Evolutionary conservation across 1,284 basidiomycete genomes (phyloP).

Genomic region (Baeospora myosura): DNA sequence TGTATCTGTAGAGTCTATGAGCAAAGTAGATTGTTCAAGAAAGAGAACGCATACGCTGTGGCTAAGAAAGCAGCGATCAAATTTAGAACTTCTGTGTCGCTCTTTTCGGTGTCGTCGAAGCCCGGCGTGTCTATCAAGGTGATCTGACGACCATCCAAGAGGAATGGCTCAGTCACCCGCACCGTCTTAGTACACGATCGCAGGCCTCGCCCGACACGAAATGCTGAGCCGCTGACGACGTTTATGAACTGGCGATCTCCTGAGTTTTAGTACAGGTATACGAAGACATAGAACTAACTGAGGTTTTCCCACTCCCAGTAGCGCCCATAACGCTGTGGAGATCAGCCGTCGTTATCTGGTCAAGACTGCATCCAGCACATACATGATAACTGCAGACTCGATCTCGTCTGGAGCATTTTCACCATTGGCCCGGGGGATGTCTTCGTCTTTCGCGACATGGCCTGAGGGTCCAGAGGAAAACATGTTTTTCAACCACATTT

Average conservation of each 20-base stretch:
- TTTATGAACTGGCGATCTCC: constrained; percentile 36
- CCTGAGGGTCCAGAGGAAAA: too few relatives aligned
- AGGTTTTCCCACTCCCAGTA: too few relatives aligned
- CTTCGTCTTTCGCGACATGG: too few relatives aligned
- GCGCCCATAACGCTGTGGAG: too few relatives aligned
- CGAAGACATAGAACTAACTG: too few relatives aligned
- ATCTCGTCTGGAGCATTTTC: too few relatives aligned
- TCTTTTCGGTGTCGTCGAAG: constrained; percentile 27
- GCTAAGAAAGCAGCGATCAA: constrained; percentile 20
- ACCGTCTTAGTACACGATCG: constrained; percentile 25
- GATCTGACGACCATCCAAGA: constrained; percentile 20
- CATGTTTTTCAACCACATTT: too few relatives aligned
- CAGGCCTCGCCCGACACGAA: constrained; percentile 23
- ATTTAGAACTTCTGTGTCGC: constrained; percentile 24
- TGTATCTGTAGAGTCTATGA: constrained; percentile 25
- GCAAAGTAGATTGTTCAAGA: neutral
- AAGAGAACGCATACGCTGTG: constrained; percentile 12
- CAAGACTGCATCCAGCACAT: too few relatives aligned
- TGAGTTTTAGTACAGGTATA: too few relatives aligned
- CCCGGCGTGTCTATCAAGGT: constrained; percentile 29
- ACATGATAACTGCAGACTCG: too few relatives aligned
- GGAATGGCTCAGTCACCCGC: constrained; percentile 20
- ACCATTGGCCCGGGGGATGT: too few relatives aligned
- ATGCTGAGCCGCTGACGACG: constrained; percentile 22
- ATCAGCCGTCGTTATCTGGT: too few relatives aligned